Base-by-base conservation (phyloP, 306 rosid species). In the Pyrus betulifolia region DNA sequence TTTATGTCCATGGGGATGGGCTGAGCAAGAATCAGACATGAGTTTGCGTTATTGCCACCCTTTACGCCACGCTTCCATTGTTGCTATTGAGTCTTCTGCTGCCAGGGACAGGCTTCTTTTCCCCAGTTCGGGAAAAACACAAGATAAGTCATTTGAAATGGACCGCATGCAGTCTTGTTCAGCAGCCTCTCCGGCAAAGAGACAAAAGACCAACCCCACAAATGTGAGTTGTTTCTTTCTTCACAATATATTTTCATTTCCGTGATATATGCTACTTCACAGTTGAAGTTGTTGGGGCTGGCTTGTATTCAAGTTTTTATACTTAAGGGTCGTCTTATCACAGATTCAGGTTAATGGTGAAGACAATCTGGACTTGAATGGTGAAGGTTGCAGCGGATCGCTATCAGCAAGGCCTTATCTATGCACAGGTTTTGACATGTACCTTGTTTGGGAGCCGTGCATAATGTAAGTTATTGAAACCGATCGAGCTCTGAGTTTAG, bases 361-460 rank as follows among this genome's bases (percentile, higher is more conserved):
- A 75, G 82, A 75, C 42, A 85, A 79, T 60, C 55, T 61, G 78
- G 83, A 86, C 72, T 23, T 72, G 82, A 74, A 65, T 49, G 10
- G 28, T 75, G 85, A 77, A 68, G 78, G 71, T 70, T 79, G 71
- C 22, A 52, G 71, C 21, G 45, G 62, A 73, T 83, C 81, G 68
- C 67, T 31, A 71, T 66, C 82, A n/a, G 81, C 31, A 27, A 84
- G 93, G 61, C 98, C 98, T 23, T 90, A 90, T 80, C 85, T 92
- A 23, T 95, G 99, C 80, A 95, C 97, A 60, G 97, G 97, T 72
- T 92, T 89, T 77, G 97, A 95, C 90, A 95, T 92, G 82, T 92
- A 84, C 83, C 93, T 95, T 81, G 96, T 79, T 78, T 92, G 97
- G 97, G 99, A 92, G 85, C 99, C 99, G 59, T 95, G 99, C 77